Base-by-base conservation (phyloP, 2,329 filamentous ascomycete genomes). In the Arthrobotrys pseudoclavata region DNA sequence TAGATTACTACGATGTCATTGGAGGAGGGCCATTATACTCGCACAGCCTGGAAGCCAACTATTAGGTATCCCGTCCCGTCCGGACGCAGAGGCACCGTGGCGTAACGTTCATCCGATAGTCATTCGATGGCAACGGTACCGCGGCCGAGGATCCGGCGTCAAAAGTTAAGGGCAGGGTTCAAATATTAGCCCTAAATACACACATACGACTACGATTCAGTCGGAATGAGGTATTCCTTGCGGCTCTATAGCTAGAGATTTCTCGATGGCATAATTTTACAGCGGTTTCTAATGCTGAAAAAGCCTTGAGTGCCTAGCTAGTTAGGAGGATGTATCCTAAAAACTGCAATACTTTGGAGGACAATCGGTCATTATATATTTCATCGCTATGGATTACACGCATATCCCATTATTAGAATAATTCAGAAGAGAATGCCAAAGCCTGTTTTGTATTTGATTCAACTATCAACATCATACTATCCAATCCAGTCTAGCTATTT, bases 101-200 rank as follows among this genome's bases (percentile, higher is more conserved):
- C 31, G 34, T 40, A 40, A 42, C 34, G 31, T 60, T 60, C 55
- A 34, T 60, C 55, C 55, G 55, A 60, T 42, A 42, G 12, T 60
- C 55, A 26, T 42, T 26, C 20, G 55, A 60, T 42, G 13, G 10
- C 52, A 57, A 13, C 55, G 55, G 55, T 60, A 60, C 55, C 55
- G 22, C 20, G 55, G 55, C 31, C 34, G 55, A 60, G 31, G 55
- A 60, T 60, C 55, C 55, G 55, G 31, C 5, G 55, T 18, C 9
- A 3, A 18, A 26, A 9, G 15, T 3, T 42, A 60, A 42, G 31
- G 34, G 31, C 12, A 24, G 12, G 34, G 13, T n/a, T n/a, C 4
- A n/a, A 24, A 60, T 24, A 60, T 15, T n/a, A 60, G 13, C 55
- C 18, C 34, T 42, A 60, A 31, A 31, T 18, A 12, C 12, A 13